phyloP scores from a whole-genome alignment of 2,329 filamentous ascomycete species.

The Dactylellina sp. region DNA sequence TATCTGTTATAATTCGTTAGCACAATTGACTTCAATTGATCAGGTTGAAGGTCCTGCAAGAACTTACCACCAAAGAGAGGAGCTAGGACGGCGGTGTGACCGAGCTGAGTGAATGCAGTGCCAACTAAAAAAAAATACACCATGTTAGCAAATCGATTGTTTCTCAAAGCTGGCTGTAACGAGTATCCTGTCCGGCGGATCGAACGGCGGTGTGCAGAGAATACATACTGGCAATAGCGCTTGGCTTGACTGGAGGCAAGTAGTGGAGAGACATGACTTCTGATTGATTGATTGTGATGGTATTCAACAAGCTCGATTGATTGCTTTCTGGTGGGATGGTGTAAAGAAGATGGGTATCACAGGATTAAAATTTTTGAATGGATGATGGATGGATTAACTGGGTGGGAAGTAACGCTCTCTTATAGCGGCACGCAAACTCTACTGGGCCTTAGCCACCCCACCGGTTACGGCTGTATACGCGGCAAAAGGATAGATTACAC shows the following conservation, averaged over 20 bases:
- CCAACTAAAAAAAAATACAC: conserved; percentile 71
- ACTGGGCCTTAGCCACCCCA: too few relatives aligned
- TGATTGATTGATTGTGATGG: conserved; percentile 38
- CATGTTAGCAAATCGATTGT: conserved; percentile 25
- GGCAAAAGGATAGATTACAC: too few relatives aligned
- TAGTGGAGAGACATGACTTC: conserved; percentile 62
- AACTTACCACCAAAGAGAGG: conserved; percentile 95
- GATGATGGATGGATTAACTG: conserved; percentile 1
- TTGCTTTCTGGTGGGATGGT: conserved; percentile 8
- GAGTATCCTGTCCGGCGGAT: neutral
- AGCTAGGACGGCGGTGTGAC: conserved; percentile 85
- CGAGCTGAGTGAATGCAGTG: conserved; percentile 92
- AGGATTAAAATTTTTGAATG: conserved; percentile 10
- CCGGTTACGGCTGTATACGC: neutral
- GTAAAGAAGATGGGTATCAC: neutral
- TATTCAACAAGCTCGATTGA: neutral
- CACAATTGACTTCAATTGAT: neutral
- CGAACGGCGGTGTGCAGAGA: neutral
- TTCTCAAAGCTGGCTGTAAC: too few relatives aligned
- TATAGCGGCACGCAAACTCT: conserved; percentile 47
- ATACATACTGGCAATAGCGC: conserved; percentile 79
- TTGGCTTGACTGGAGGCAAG: conserved; percentile 91
- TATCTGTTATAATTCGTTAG: conserved; percentile 29
- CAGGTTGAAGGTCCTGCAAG: conserved; percentile 63
- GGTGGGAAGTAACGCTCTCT: conserved; percentile 45